These are phyloP conservation scores for Pseudozyma sp. DNA, from an alignment of 1,284 basidiomycete genomes.

Conservation along the genomic window DNA sequence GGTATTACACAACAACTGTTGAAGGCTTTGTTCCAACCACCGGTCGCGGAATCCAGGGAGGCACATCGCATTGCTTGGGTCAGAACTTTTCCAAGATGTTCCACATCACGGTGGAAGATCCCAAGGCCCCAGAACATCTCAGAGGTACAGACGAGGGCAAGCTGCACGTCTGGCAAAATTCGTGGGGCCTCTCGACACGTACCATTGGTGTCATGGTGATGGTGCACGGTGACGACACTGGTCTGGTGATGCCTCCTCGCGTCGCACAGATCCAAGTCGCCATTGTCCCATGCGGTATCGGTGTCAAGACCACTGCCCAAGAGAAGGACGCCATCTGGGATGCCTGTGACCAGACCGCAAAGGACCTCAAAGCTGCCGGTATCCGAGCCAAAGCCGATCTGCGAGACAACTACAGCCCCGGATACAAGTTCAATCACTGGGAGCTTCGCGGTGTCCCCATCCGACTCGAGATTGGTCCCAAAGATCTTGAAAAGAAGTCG, in stretches of 20 bases:
- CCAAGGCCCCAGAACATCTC: constrained; percentile 62
- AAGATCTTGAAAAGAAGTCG: constrained; percentile 86
- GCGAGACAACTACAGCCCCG: constrained; percentile 94
- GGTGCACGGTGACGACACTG: constrained; percentile 98
- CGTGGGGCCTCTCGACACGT: constrained; percentile 96
- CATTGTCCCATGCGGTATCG: constrained; percentile 90
- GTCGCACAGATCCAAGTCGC: constrained; percentile 93
- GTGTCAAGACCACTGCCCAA: constrained; percentile 71
- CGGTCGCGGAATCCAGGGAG: constrained; percentile 96
- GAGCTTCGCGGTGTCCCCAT: constrained; percentile 90
- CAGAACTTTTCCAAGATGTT: constrained; percentile 99
- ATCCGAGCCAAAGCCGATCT: constrained; percentile 90
- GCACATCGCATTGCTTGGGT: constrained; percentile 96
- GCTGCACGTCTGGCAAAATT: constrained; percentile 96
- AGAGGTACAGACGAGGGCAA: constrained; percentile 70
- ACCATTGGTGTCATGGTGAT: constrained; percentile 99
- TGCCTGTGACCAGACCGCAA: constrained; percentile 75
- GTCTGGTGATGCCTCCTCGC: constrained; percentile 91
- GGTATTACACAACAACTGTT: constrained; percentile 96
- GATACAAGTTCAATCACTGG: constrained; percentile 99
- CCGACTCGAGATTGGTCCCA: constrained; percentile 94
- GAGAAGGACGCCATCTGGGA: constrained; percentile 80
- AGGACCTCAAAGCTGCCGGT: constrained; percentile 73
- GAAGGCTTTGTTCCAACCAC: constrained; percentile 98
- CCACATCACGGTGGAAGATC: constrained; percentile 94